These are phyloP conservation scores for Nadsonia starkeyi-henricii DNA, from an alignment of 1,139 yeast species.

Conservation along the genomic window DNA sequence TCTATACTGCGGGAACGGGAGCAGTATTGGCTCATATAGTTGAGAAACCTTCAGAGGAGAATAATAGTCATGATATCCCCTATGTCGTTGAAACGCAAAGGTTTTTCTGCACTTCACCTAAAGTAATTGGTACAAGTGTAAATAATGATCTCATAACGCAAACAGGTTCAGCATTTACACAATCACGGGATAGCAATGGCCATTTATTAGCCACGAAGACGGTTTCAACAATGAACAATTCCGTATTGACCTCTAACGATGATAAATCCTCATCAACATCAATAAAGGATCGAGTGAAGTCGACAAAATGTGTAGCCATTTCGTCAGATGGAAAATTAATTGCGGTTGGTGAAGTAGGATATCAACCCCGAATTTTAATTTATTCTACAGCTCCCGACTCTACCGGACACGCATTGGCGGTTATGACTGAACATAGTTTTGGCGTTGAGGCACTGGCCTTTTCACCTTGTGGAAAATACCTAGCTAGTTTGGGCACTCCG, in stretches of 20 bases:
- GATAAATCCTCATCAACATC: conserved; percentile 1
- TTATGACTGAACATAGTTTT: conserved; percentile 47
- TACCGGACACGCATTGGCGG: conserved; percentile 37
- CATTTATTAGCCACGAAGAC: background rate
- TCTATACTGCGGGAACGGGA: conserved; percentile 57
- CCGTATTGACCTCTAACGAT: background rate
- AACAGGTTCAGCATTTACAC: background rate
- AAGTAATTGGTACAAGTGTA: conserved; percentile 6
- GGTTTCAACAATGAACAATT: background rate
- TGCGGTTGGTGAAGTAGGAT: conserved; percentile 58
- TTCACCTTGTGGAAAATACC: conserved; percentile 39
- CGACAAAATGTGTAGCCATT: conserved; percentile 41
- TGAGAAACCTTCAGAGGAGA: conserved; percentile 1
- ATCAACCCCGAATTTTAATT: conserved; percentile 46
- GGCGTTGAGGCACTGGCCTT: conserved; percentile 45
- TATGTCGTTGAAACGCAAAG: conserved; percentile 7
- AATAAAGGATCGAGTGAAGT: conserved; percentile 34
- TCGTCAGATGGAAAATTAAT: conserved; percentile 38
- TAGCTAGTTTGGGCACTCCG: conserved; percentile 47
- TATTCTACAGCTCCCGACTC: conserved; percentile 38
- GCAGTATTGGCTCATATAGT: conserved; percentile 35
- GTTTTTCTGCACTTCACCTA: conserved; percentile 16
- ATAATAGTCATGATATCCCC: background rate
- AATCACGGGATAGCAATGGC: conserved; percentile 2
- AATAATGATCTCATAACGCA: background rate